Conservation (phyloP, 805 yeast species). For the Schwanniomyces pseudopolymorphus region DNA sequence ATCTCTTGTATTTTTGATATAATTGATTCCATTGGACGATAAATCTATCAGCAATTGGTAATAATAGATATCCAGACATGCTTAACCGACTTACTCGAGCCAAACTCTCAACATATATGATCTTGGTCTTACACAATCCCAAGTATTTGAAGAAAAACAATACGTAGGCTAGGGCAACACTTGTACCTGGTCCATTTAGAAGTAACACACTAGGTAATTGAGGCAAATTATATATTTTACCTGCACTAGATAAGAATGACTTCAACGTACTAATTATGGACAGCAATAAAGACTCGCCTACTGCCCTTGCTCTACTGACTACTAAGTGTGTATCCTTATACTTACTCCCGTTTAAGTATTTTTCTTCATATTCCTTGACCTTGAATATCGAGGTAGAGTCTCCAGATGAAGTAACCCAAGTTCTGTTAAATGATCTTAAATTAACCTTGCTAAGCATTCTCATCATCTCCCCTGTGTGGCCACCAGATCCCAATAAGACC, state of each 20-base stretch:
- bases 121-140: slow-evolving; percentile 49
- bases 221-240: slow-evolving; percentile 24
- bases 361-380: slow-evolving; percentile 36
- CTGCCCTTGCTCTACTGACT: slow-evolving; percentile 58
- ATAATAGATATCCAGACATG: slow-evolving; percentile 68
- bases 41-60: slow-evolving; percentile 73
- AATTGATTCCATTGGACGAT: slow-evolving; percentile 88
- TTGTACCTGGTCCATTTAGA: slow-evolving; percentile 81
- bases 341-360: slow-evolving; percentile 8
- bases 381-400: slow-evolving; percentile 50
- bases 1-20: slow-evolving; percentile 48
- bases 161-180: slow-evolving; percentile 65
- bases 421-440: slow-evolving; percentile 22
- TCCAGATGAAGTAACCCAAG: slow-evolving; percentile 48
- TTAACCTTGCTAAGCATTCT: slow-evolving; percentile 51
- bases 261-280: slow-evolving; percentile 46
- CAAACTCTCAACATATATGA: slow-evolving; percentile 81
- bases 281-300: slow-evolving; percentile 52
- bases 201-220: slow-evolving; percentile 45
- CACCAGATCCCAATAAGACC: slow-evolving; percentile 90
- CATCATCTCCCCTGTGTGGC: slow-evolving; percentile 96
- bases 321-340: slow-evolving; percentile 21
- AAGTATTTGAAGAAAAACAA: slow-evolving; percentile 50
- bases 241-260: slow-evolving; percentile 32
- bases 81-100: slow-evolving; percentile 80